A percentile compares a stretch with the other conserved stretches of the same genome.
These are phyloP conservation scores for Halophytophthora polymorphica DNA, from an alignment of 352 stramenopile species.

Conservation along the genomic window DNA sequence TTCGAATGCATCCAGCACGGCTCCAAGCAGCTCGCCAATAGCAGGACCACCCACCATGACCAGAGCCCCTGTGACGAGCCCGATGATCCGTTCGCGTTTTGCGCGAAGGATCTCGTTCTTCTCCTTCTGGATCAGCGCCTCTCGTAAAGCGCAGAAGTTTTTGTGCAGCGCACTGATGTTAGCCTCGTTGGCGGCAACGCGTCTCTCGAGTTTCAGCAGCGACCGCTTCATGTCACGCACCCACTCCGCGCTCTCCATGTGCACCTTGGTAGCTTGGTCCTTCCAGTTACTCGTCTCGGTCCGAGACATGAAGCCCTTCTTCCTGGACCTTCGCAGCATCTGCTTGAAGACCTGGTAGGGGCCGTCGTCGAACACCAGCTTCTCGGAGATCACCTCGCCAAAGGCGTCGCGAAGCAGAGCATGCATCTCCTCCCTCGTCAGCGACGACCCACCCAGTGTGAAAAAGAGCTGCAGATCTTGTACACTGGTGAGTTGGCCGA, in stretches of 20 bases:
- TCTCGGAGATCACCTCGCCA: slow-evolving; percentile 5
- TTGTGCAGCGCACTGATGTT: slow-evolving; percentile 6
- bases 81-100: slow-evolving; percentile 1
- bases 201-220: slow-evolving; percentile 6
- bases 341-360: slow-evolving; percentile 28
- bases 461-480: slow-evolving; percentile 6
- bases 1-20: background rate
- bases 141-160: slow-evolving; percentile 1
- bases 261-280: slow-evolving; percentile 22
- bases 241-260: slow-evolving; percentile 28
- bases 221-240: slow-evolving; percentile 23
- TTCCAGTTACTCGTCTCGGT: slow-evolving; percentile 10
- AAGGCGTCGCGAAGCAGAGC: background rate
- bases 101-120: background rate
- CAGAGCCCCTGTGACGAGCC: background rate
- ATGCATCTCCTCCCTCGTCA: slow-evolving; percentile 4
- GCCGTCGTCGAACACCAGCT: slow-evolving; percentile 28
- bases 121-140: slow-evolving; percentile 2
- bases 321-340: slow-evolving; percentile 15
- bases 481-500: slow-evolving; percentile 5
- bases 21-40: background rate
- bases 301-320: background rate
- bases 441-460: background rate
- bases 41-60: background rate
- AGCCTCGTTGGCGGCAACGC: background rate